Percentiles rank a stretch among this genome's conserved stretches.
These are phyloP conservation scores for Saksenaea vasiformis DNA, from an alignment of 371 early-diverging fungal genomes.

Conservation along the genomic window DNA sequence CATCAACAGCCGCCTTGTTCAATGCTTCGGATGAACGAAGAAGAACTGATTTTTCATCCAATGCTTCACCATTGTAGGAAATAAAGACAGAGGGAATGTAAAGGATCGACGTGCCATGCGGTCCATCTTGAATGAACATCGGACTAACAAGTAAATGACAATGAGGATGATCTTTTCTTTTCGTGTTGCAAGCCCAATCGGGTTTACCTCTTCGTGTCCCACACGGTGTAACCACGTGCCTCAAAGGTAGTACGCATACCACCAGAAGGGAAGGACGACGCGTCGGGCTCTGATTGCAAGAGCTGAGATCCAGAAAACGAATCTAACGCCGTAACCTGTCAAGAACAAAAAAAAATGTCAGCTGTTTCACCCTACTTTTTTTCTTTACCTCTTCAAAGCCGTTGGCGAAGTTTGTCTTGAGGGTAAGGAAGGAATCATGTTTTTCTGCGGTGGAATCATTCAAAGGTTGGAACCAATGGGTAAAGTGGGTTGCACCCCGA, in stretches of 20 bases:
- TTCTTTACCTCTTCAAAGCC: constrained; percentile 76
- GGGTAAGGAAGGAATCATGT: constrained; percentile 95
- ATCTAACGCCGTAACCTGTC: constrained; percentile 81
- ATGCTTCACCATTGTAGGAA: constrained; percentile 97
- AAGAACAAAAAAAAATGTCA: not conserved
- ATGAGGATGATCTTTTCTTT: not conserved
- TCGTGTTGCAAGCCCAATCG: no score
- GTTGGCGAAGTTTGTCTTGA: constrained; percentile 72
- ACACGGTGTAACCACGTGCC: constrained; percentile 98
- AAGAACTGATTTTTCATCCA: constrained; percentile 97
- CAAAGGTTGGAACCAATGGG: constrained; percentile 99
- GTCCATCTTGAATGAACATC: constrained; percentile 93
- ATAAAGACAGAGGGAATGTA: constrained; percentile 98
- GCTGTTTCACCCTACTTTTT: not conserved
- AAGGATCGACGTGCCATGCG: constrained; percentile 88
- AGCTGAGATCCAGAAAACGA: constrained; percentile 95
- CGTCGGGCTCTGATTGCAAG: constrained; percentile 98
- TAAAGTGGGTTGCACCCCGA: constrained; percentile 94
- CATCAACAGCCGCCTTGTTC: constrained; percentile 76
- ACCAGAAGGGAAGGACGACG: constrained; percentile 98
- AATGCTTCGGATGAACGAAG: constrained; percentile 89
- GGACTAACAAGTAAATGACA: constrained; percentile 61
- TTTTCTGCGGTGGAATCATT: constrained; percentile 98
- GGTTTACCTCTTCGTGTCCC: constrained; percentile 85
- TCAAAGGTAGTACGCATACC: constrained; percentile 98